Evolutionary conservation across 345 rosid genomes (phyloP), one percentile per base, ranked within the genome.

Genomic region (Toxicodendron radicans): DNA sequence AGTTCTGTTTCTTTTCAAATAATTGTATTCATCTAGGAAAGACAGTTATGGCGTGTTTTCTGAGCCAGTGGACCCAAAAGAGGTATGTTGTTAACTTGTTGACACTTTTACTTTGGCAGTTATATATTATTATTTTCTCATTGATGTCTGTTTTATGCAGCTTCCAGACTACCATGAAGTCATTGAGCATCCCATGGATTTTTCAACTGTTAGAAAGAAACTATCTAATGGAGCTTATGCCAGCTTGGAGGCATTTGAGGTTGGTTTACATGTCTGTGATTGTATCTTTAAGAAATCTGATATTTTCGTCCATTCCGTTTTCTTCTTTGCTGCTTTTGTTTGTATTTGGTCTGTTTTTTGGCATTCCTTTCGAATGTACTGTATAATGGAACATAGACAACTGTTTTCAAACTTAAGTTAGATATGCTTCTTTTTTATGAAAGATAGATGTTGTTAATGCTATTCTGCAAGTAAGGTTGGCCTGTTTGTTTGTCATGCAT

Each of bases 141-240:
- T 65, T 59, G 64, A 17, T 66, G 33, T 41, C 46, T 76, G 52
- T 68, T 58, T 74, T 72, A 59, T 79, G 62, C 91, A 94, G 98
- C 95, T 94, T 58, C 98, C 98, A 35, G 97, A 94, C 76, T 94
- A 94, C 74, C 86, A 77, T 75, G 97, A 94, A 54, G 75, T 88
- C 76, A 83, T 94, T 62, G 82, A 86, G 76, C 85, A 91, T 82
- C 97, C 97, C 0, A 92, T 94, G 98, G 98, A 94, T 85, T 94
- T 92, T 54, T 80, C 84, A 46, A 92, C 97, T 20, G 70, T 87
- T 60, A 83, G 91, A 84, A 87, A 82, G 77, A 94, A 91, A 79
- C 83, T 94, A 69, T 83, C 73, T 52, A 67, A 67, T 18, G 90
- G 89, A 65, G 90, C 75, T 48, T 94, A 89, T 79, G 66, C 81